phyloP scores from a whole-genome alignment of 257 asterid genomes.

The Solanum tacnaense region DNA sequence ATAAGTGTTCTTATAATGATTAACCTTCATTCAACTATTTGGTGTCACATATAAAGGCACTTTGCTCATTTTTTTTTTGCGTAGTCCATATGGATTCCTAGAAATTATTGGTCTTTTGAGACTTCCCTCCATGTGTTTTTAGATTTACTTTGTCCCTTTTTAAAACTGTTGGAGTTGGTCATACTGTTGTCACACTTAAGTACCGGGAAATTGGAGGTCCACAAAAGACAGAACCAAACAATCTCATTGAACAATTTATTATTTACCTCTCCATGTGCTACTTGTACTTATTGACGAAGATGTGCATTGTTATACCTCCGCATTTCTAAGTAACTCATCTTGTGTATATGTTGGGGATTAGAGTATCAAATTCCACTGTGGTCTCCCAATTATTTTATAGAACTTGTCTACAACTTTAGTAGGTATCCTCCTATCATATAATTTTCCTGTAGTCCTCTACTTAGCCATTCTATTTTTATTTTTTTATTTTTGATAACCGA shows the following conservation, averaged over 20 bases:
- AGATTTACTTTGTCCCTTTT: not conserved
- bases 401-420: not conserved
- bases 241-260: not conserved
- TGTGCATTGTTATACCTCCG: not conserved
- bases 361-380: not conserved
- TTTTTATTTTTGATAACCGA: no score
- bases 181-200: not conserved
- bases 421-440: not conserved
- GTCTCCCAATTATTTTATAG: not conserved
- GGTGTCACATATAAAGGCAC: not conserved
- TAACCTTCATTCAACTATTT: not conserved
- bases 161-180: not conserved
- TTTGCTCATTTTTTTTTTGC: not conserved
- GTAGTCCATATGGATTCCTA: not conserved
- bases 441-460: not conserved
- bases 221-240: not conserved
- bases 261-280: not conserved
- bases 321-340: not conserved
- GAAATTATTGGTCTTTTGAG: not conserved
- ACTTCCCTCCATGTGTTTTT: not conserved
- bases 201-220: not conserved
- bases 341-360: not conserved
- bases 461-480: not conserved
- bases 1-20: not conserved
- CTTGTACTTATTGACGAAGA: not conserved